Percentiles rank a stretch among this genome's conserved stretches.
Evolutionary conservation across 441 rosid genomes (phyloP).

Genomic region (Adansonia madagascariensis): DNA sequence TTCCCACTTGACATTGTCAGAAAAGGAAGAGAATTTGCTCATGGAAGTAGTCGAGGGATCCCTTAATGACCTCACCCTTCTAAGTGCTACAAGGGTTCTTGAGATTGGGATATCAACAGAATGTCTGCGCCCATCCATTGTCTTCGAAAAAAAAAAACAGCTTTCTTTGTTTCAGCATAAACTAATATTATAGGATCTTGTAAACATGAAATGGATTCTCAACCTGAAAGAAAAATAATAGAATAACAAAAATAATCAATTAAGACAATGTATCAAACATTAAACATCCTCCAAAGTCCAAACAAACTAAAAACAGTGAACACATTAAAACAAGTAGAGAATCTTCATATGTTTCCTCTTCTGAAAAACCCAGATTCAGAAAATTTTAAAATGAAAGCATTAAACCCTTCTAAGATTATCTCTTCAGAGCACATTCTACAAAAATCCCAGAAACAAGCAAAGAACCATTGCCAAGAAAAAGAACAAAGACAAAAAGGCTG

Average conservation of each 20-base stretch:
- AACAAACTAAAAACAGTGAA: neutral
- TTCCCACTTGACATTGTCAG: conserved; percentile 85
- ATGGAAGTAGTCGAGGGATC: conserved; percentile 91
- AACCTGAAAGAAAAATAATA: conserved; percentile 30
- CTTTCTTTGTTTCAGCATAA: conserved; percentile 9
- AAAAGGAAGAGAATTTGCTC: conserved; percentile 85
- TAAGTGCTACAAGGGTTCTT: conserved; percentile 81
- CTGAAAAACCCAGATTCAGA: neutral
- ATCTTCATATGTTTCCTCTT: neutral
- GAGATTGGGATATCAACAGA: conserved; percentile 89
- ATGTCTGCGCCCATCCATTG: conserved; percentile 76
- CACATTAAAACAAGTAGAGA: neutral
- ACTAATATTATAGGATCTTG: conserved; percentile 33
- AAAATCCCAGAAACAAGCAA: neutral
- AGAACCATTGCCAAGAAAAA: neutral
- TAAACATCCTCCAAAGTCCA: neutral
- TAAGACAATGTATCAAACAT: neutral
- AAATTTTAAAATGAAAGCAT: neutral
- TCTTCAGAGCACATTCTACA: neutral
- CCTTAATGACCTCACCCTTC: conserved; percentile 87
- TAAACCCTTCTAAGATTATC: neutral
- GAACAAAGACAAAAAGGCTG: neutral
- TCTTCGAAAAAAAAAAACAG: conserved; percentile 22
- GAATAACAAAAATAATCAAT: conserved; percentile 16
- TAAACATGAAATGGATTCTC: conserved; percentile 22